Evolutionary conservation across 2,329 filamentous ascomycete species (phyloP), one percentile per base, ranked within the genome.

Genomic region (Trichophyton verrucosum): DNA sequence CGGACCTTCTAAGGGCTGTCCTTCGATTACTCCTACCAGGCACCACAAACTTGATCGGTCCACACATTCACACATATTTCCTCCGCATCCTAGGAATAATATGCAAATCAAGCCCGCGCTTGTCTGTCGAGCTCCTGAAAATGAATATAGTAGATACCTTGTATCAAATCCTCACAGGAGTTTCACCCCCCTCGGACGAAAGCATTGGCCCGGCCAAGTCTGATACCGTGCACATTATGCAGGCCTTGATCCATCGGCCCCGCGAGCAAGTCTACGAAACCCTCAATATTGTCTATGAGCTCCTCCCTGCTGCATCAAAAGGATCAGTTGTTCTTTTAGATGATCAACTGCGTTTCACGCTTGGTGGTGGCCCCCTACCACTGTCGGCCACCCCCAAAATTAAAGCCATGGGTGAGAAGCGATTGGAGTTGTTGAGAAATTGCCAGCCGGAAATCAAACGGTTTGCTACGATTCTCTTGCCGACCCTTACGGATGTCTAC

Each of bases 171-270:
- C 77, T 99, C 57, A 97, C 94, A 0, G 94, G 94, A 20, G 90
- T 99, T 1, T 97, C 94, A 0, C 91, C 94, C 1, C 94, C 94
- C 0, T 83, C 80, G 64, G 88, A 87, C 38, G 86, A 82, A 1
- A 86, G 91, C 40, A 86, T 92, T 71, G 60, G 53, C 0, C 17
- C 58, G 15, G 47, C 64, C 15, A 96, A 95, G 75, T 87, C 97
- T 65, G 92, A 97, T 74, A 96, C 91, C 70, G 92, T 97, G 60
- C 84, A 99, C 53, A 94, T 99, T 68, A 99, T 99, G 95, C 94
- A 99, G 76, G 91, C 95, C 42, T 80, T 99, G 64, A 96, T 99
- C 59, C 94, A 97, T 70, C 86, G 92, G 46, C 94, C 94, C 5
- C 86, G 91, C 61, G 95, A 99, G 66, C 94, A 99, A 74, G 89